Evolutionary conservation across 306 rosid species (phyloP).

Genomic region (Spatholobus suberectus): DNA sequence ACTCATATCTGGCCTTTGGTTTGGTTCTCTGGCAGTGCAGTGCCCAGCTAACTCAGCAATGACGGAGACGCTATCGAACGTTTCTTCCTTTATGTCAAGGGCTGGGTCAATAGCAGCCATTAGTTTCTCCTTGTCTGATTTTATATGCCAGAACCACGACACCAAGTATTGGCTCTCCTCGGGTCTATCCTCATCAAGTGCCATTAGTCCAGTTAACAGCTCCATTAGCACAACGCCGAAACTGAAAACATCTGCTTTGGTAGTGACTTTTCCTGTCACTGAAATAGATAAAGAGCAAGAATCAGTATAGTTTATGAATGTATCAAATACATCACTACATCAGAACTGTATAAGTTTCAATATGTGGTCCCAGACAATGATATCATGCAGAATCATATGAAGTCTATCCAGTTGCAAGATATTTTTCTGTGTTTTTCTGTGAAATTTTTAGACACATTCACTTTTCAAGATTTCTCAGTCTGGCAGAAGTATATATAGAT

Average conservation of each 20-base stretch:
- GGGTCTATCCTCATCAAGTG: constrained; percentile 79
- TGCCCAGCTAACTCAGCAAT: constrained; percentile 88
- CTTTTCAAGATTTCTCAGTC: constrained; percentile 11
- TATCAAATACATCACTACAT: constrained; percentile 18
- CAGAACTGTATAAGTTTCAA: not conserved
- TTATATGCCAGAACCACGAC: constrained; percentile 90
- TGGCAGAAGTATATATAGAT: not conserved
- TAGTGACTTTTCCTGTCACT: constrained; percentile 94
- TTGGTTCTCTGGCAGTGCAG: constrained; percentile 86
- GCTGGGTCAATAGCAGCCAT: constrained; percentile 44
- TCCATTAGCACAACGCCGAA: constrained; percentile 91
- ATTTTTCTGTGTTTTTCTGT: not conserved
- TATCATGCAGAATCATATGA: not conserved
- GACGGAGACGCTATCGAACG: constrained; percentile 50
- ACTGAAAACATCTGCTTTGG: constrained; percentile 91
- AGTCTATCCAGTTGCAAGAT: not conserved
- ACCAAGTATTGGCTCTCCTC: constrained; percentile 86
- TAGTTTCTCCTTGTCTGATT: constrained; percentile 68
- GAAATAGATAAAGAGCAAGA: constrained; percentile 32
- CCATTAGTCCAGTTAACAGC: constrained; percentile 84
- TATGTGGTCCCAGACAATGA: not conserved
- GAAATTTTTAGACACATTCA: not conserved
- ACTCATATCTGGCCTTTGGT: constrained; percentile 87
- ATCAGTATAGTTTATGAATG: constrained; percentile 35
- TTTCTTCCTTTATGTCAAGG: constrained; percentile 73